phyloP scores from a whole-genome alignment of 2,329 filamentous ascomycete species.

The Paecilomyces sp. region DNA sequence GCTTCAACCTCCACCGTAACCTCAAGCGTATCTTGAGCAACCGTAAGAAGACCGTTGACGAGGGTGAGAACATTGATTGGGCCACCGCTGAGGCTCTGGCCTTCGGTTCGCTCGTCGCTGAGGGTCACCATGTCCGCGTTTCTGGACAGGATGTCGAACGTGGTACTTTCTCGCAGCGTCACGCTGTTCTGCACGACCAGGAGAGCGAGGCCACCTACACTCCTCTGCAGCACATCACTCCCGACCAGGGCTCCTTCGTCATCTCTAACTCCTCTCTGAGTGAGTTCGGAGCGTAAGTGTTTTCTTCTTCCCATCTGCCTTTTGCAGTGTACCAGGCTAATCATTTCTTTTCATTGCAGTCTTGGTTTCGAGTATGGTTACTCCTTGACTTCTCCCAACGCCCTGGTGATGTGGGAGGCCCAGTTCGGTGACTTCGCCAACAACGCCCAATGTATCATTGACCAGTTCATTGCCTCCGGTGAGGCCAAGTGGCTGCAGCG shows the following conservation, averaged over 20 bases:
- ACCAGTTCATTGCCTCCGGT: constrained; percentile 96
- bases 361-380: constrained; percentile 99
- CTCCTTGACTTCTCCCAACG: constrained; percentile 92
- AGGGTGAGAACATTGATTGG: constrained; percentile 96
- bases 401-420: constrained; percentile 98
- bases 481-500: constrained; percentile 99
- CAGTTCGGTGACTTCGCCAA: constrained; percentile 99
- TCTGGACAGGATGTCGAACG: constrained; percentile 98
- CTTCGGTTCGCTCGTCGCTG: constrained; percentile 81
- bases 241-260: constrained; percentile 91
- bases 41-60: constrained; percentile 83
- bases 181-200: constrained; percentile 96
- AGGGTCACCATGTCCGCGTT: constrained; percentile 95
- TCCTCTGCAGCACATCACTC: constrained; percentile 78
- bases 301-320: constrained; percentile 17
- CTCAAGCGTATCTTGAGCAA: constrained; percentile 89
- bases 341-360: constrained; percentile 55
- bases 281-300: constrained; percentile 57
- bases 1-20: constrained; percentile 87
- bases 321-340: neutral
- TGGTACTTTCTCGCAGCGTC: constrained; percentile 97
- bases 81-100: constrained; percentile 93
- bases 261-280: constrained; percentile 91
- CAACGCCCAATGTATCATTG: constrained; percentile 97
- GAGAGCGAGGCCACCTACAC: constrained; percentile 90